A percentile compares a stretch with the other conserved stretches of the same genome.
phyloP scores from a whole-genome alignment of 2,329 filamentous ascomycete genomes.

The Fusarium oxysporum region DNA sequence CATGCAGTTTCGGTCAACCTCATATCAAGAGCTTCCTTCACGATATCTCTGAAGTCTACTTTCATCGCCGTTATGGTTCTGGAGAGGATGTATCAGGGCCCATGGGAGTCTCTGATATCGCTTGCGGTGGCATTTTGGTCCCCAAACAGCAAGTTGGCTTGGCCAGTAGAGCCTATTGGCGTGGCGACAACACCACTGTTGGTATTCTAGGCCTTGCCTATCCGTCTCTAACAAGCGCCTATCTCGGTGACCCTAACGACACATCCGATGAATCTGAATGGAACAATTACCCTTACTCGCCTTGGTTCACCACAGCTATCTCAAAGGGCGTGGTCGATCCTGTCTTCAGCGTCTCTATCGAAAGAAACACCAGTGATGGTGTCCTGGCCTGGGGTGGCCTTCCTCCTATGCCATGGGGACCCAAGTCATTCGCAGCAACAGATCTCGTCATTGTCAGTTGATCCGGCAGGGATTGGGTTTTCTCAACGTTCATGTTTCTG shows the following conservation, averaged over 20 bases:
- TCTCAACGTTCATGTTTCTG: not conserved
- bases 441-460: slow-evolving; percentile 60
- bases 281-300: slow-evolving; percentile 58
- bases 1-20: slow-evolving; percentile 57
- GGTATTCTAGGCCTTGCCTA: slow-evolving; percentile 65
- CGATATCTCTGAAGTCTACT: slow-evolving; percentile 56
- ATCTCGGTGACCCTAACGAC: slow-evolving; percentile 54
- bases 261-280: slow-evolving; percentile 53
- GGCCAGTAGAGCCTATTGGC: slow-evolving; percentile 63
- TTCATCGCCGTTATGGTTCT: slow-evolving; percentile 61
- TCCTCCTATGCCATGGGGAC: slow-evolving; percentile 52
- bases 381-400: slow-evolving; percentile 61
- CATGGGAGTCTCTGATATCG: slow-evolving; percentile 60
- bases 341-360: slow-evolving; percentile 61
- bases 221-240: slow-evolving; percentile 62
- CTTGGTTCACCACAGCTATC: slow-evolving; percentile 62
- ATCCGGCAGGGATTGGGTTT: not conserved
- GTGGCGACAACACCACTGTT: slow-evolving; percentile 63
- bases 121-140: slow-evolving; percentile 59
- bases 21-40: slow-evolving; percentile 55
- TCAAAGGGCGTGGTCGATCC: slow-evolving; percentile 58
- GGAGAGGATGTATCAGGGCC: slow-evolving; percentile 61
- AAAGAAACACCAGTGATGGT: slow-evolving; percentile 59
- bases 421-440: slow-evolving; percentile 48
- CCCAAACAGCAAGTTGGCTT: slow-evolving; percentile 60